phyloP scores from a whole-genome alignment of 2,329 filamentous ascomycete species.

The Proliferodiscus dingleyae region DNA sequence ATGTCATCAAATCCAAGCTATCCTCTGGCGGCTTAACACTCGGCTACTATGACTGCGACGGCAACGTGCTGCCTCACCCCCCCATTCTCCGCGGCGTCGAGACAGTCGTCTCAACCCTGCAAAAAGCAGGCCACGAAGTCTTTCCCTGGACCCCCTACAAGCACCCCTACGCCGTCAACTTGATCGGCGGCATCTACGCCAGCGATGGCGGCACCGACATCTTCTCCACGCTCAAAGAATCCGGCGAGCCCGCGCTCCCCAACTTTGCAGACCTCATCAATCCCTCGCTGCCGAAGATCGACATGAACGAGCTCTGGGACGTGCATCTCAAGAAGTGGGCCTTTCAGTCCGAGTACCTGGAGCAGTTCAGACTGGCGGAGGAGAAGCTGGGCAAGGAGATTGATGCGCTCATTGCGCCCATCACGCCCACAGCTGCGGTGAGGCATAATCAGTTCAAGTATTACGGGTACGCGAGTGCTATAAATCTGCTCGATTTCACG shows the following conservation, averaged over 20 bases:
- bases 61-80: slow-evolving; percentile 33
- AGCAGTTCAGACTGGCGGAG: slow-evolving; percentile 28
- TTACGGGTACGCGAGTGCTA: slow-evolving; percentile 22
- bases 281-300: slow-evolving; percentile 15
- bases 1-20: slow-evolving; percentile 32
- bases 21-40: slow-evolving; percentile 33
- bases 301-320: slow-evolving; percentile 24
- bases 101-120: slow-evolving; percentile 29
- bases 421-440: slow-evolving; percentile 31
- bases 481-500: slow-evolving; percentile 30
- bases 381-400: slow-evolving; percentile 26
- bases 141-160: slow-evolving; percentile 32
- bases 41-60: slow-evolving; percentile 34
- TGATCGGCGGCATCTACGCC: slow-evolving; percentile 26
- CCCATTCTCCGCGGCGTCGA: slow-evolving; percentile 32
- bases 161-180: slow-evolving; percentile 27
- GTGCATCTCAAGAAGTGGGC: slow-evolving; percentile 24
- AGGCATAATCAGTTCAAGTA: slow-evolving; percentile 25
- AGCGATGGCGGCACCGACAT: slow-evolving; percentile 25
- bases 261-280: slow-evolving; percentile 26
- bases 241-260: slow-evolving; percentile 35
- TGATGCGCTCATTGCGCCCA: slow-evolving; percentile 32
- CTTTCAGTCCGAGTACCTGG: slow-evolving; percentile 32
- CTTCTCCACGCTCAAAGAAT: slow-evolving; percentile 16
- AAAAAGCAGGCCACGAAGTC: slow-evolving; percentile 33